These are phyloP conservation scores for Collybia mongolica DNA, from an alignment of 768 basidiomycete species.

Conservation along the genomic window DNA sequence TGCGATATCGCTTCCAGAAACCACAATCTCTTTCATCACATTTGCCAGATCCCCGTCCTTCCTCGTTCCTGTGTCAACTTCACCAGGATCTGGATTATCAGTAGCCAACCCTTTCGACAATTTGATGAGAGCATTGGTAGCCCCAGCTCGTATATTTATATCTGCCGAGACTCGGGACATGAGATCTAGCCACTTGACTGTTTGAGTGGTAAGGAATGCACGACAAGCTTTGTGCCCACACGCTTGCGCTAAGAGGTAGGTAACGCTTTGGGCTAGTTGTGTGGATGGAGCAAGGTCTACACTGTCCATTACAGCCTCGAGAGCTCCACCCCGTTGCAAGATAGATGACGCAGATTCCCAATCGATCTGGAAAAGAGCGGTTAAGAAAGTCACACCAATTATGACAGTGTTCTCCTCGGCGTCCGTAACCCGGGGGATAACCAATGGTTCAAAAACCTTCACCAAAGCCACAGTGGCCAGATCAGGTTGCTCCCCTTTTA, in stretches of 20 bases:
- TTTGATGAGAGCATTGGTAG: constrained; percentile 79
- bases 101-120: constrained; percentile 55
- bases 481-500: constrained; percentile 38
- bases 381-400: constrained; percentile 61
- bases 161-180: constrained; percentile 50
- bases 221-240: constrained; percentile 74
- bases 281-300: constrained; percentile 61
- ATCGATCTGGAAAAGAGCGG: constrained; percentile 86
- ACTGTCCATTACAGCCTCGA: constrained; percentile 66
- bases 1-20: constrained; percentile 34
- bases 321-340: constrained; percentile 59
- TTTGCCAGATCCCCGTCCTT: constrained; percentile 47
- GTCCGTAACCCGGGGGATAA: constrained; percentile 52
- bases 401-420: constrained; percentile 52
- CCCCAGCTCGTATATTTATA: constrained; percentile 50
- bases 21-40: constrained; percentile 57
- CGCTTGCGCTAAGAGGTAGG: constrained; percentile 75
- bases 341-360: constrained; percentile 63
- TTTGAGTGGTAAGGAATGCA: constrained; percentile 53
- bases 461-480: constrained; percentile 48
- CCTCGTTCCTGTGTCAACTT: constrained; percentile 11
- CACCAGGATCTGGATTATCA: constrained; percentile 37
- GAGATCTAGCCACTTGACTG: constrained; percentile 64
- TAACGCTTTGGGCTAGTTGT: constrained; percentile 55
- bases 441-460: constrained; percentile 46